Evolutionary conservation across 2,329 filamentous ascomycete species (phyloP).

Genomic region (Colletotrichum filicis): DNA sequence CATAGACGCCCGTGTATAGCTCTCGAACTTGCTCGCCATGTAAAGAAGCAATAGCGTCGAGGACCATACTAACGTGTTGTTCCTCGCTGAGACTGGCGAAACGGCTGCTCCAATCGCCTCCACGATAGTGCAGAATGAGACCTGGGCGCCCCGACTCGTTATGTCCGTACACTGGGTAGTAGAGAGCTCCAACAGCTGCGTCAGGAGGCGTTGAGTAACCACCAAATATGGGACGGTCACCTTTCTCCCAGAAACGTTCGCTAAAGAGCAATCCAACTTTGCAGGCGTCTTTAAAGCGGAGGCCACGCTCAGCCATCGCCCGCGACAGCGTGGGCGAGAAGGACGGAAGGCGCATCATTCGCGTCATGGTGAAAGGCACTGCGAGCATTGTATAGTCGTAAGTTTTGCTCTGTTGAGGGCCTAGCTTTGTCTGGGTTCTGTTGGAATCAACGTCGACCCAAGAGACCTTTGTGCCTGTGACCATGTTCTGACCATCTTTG

Average conservation of each 20-base stretch:
- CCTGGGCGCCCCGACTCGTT: constrained; percentile 66
- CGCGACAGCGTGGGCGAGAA: constrained; percentile 46
- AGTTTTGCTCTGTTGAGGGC: constrained; percentile 54
- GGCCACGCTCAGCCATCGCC: constrained; percentile 48
- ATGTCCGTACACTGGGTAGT: constrained; percentile 71
- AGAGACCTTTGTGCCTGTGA: constrained; percentile 44
- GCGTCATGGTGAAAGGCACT: constrained; percentile 68
- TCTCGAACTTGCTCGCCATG: constrained; percentile 59
- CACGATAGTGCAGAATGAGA: constrained; percentile 52
- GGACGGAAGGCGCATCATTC: constrained; percentile 55
- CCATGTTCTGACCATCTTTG: not conserved
- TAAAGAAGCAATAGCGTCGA: constrained; percentile 73
- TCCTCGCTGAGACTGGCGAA: constrained; percentile 55
- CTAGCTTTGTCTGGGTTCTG: constrained; percentile 46
- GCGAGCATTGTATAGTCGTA: constrained; percentile 72
- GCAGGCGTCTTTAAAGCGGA: constrained; percentile 54
- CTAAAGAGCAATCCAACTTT: constrained; percentile 72
- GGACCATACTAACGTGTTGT: constrained; percentile 69
- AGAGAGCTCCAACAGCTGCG: constrained; percentile 66
- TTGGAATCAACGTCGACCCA: constrained; percentile 53
- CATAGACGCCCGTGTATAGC: constrained; percentile 45
- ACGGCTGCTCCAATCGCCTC: constrained; percentile 46
- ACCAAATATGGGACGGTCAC: constrained; percentile 63
- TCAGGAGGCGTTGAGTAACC: constrained; percentile 67
- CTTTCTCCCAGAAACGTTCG: constrained; percentile 64